Evolutionary conservation across 2,329 filamentous ascomycete genomes (phyloP).

Genomic region (Trichophyton equinum): DNA sequence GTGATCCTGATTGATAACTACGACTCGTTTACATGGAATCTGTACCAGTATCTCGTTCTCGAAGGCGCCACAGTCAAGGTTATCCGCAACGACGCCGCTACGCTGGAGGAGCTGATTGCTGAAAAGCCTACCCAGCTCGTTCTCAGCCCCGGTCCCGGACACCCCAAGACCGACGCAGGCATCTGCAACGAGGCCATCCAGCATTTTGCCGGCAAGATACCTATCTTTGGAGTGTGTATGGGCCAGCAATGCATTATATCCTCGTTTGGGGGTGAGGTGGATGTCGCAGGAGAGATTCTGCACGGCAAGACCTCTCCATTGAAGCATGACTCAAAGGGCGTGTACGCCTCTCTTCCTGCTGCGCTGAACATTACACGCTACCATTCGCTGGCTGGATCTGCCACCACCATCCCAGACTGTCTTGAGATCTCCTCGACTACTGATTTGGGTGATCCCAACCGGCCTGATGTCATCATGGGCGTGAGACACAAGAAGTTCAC

Average conservation of each 20-base stretch:
- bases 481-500: constrained; percentile 83
- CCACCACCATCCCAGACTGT: constrained; percentile 69
- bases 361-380: constrained; percentile 83
- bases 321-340: constrained; percentile 79
- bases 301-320: constrained; percentile 94
- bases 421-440: constrained; percentile 90
- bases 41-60: constrained; percentile 96
- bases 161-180: constrained; percentile 81
- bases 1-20: constrained; percentile 97
- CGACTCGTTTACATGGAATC: constrained; percentile 98
- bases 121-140: constrained; percentile 87
- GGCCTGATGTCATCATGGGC: constrained; percentile 86
- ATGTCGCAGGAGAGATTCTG: constrained; percentile 86
- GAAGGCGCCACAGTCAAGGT: constrained; percentile 87
- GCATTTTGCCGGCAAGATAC: constrained; percentile 87
- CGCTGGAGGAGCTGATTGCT: constrained; percentile 66
- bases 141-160: constrained; percentile 86
- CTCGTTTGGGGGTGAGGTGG: constrained; percentile 80
- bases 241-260: constrained; percentile 97
- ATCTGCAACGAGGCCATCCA: constrained; percentile 84
- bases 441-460: constrained; percentile 52
- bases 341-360: constrained; percentile 70
- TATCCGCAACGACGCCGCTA: constrained; percentile 82
- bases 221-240: constrained; percentile 97
- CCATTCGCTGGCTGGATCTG: constrained; percentile 87